A percentile compares a stretch with the other conserved stretches of the same genome.
These are phyloP conservation scores for Apiospora rasikravindrae DNA, from an alignment of 2,329 filamentous ascomycete species.

Conservation along the genomic window DNA sequence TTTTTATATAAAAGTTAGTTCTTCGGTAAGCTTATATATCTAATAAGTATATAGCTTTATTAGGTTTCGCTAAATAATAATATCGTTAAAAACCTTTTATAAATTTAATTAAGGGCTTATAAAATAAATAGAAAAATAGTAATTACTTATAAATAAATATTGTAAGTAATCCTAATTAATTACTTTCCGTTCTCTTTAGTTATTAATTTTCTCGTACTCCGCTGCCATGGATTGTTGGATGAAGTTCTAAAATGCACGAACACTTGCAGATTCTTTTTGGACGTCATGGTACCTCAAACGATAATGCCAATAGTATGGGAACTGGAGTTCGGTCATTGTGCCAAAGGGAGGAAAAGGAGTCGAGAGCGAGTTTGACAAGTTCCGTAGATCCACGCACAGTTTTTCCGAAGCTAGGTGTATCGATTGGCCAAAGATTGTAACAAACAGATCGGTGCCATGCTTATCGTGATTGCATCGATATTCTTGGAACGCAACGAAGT, in stretches of 20 bases:
- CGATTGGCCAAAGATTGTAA: neutral
- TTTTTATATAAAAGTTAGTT: neutral
- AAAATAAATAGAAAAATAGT: neutral
- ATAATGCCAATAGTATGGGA: neutral
- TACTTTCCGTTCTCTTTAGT: neutral
- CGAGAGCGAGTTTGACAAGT: neutral
- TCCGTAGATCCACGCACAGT: neutral
- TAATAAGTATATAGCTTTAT: neutral
- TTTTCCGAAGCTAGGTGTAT: neutral
- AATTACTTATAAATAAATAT: neutral
- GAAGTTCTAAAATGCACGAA: neutral
- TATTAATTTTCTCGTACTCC: neutral
- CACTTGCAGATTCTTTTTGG: neutral
- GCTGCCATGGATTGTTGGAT: neutral
- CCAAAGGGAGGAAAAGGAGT: neutral
- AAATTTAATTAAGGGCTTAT: neutral
- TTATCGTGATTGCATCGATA: neutral
- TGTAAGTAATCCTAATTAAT: neutral
- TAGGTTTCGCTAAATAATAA: neutral
- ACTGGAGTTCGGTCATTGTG: neutral
- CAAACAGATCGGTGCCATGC: neutral
- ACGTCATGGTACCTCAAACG: neutral
- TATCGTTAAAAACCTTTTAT: neutral
- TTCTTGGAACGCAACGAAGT: neutral
- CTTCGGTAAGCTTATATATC: neutral